Base-by-base conservation (phyloP, 257 asterid species). In the Solanum corneliomulleri region DNA sequence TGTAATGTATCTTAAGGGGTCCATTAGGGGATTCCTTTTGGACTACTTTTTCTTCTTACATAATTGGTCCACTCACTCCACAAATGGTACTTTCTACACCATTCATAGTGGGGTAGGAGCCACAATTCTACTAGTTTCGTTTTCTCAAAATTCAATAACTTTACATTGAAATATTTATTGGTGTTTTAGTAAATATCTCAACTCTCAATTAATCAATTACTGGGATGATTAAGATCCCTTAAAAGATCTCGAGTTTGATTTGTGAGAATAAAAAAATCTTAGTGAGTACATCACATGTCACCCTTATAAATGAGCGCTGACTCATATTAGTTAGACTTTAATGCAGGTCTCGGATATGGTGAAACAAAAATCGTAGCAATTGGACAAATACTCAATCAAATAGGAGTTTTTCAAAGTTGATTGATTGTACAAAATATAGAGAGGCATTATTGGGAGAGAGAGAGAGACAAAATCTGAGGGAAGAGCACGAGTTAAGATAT, bases 291-390 rank as follows among this genome's bases (percentile, higher is more conserved):
- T 39, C 42, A 25, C 5, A 20, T 4, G 8, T 25, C 4, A 64
- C 1, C 16, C 9, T 11, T 1, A n/a, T 1, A 64, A 64, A 2
- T 64, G 16, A 4, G 16, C 2, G 1, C 2, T 0, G 11, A 62
- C 5, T 62, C 3, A n/a, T 4, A n/a, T n/a, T n/a, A 62, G 2
- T 64, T 12, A 7, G 1, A n/a, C 4, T n/a, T n/a, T 1, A 9
- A 23, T 20, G 15, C n/a, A 13, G 7, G 1, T 62, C 0, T 62
- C 11, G 2, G 2, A 62, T 0, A 47, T 1, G 31, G 8, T 62
- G 70, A n/a, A 62, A 62, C 29, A 62, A 62, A 10, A n/a, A 62
- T 15, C 11, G 31, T 62, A 62, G 8, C 35, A 80, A 47, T 45
- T 27, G 42, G 62, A 78, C 16, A 80, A 80, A 47, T 5, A 25